Evolutionary conservation across 495 filamentous ascomycete genomes (phyloP), one percentile per base, ranked within the genome.

Genomic region (Aspergillus indologenus): DNA sequence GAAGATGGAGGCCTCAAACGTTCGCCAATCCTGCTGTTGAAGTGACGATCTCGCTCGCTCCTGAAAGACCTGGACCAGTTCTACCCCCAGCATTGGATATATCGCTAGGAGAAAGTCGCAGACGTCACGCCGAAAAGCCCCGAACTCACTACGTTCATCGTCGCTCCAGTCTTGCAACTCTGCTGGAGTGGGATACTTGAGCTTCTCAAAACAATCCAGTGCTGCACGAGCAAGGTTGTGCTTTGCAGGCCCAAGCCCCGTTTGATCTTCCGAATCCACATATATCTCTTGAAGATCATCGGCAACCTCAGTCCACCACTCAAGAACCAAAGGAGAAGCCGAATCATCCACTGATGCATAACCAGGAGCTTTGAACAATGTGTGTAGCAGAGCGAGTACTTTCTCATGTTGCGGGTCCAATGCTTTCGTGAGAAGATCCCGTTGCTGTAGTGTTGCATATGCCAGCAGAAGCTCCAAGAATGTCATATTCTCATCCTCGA

Each of bases 1-100:
- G 70, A 90, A 96, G 34, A 90, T 75, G 1, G 87, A 83, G 5
- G 89, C 89, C 68, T 97, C 94, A 23, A 96, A 82, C 47, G 88
- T 85, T 21, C 81, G 74, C 91, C 92, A 98, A 22, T 84, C 72
- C 53, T 77, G 77, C 23, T 69, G 74, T 47, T 76, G 61, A 2
- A 94, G 75, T 21, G 86, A 83, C 40, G 79, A 74, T 4, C 82
- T 71, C 47, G 89, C 82, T 44, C 87, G 76, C 45, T 83, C 75
- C 44, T 88, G 83, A 65, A 97, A 89, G 11, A 85, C 81, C 18
- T 84, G 77, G 18, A 96, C 80, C 29, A 96, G 66, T 5, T 80
- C 76, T 21, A 84, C 76, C 0, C 90, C 90, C 5, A 91, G 71
- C 6, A 91, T 75, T 0, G 86, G 78, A 63, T 89, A 96, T 24